Base-by-base conservation (phyloP, 306 rosid genomes). In the Ormosia semicastrata region DNA sequence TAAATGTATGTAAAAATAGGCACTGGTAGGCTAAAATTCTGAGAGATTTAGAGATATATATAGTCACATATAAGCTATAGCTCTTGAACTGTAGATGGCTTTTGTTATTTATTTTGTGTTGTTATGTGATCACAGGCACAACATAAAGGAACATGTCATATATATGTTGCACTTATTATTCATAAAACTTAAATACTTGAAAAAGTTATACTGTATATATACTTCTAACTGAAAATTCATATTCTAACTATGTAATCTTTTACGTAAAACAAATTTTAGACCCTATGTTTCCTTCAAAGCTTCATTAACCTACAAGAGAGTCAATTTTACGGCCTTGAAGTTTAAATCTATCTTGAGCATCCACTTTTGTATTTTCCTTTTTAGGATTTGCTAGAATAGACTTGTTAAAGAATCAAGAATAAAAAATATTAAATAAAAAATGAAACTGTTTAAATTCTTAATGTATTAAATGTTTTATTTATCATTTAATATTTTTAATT, bases 1-100 rank as follows among this genome's bases (percentile, higher is more conserved):
- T 6, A 62, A 76, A 76, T 60, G 60, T 76, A 63, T 46, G 63
- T 7, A 67, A 60, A 75, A 75, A 10, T 43, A 62, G 60, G 59
- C 15, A 43, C 71, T 9, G 60, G 17, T 75, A 62, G 36, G 72
- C 52, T 50, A 62, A 47, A 47, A 29, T 47, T 54, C 18, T 5
- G 63, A 63, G 49, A 76, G 47, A 33, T 60, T n/a, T 47, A 62
- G 71, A 75, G 60, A 76, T 62, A 34, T 29, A 63, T 46, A 34
- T 34, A 44, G 70, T 65, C 59, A 60, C 68, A 24, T 40, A 74
- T 40, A 58, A 15, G 32, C 59, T 76, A 44, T 34, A 62, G 18
- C 36, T 30, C 58, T 62, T 47, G 34, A 74, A 74, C 68, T 56
- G 66, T 3, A 39, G 33, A 58, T 0, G 57, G 56, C 9, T 39